Evolutionary conservation across 208 protist species (phyloP), one percentile per base, ranked within the genome.

Genomic region (Trypanosoma brucei): DNA sequence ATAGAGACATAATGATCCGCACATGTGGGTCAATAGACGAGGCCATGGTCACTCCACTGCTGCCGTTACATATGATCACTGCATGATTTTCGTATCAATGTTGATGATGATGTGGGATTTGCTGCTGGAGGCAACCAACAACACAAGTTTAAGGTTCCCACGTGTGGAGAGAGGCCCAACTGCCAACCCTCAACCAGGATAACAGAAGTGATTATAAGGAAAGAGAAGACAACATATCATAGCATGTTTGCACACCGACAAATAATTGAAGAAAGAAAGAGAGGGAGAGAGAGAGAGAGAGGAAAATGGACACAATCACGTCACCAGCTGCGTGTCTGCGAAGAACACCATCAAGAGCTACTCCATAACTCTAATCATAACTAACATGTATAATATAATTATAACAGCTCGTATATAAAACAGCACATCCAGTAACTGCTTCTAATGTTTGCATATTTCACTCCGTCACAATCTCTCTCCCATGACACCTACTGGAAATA

Each of bases 41-140:
- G 45, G 3, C 72, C 76, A 44, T 76, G 75, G 2, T 22, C 64
- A 67, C 22, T 68, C 59, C 9, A 72, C 54, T 33, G 63, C 59
- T 40, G 63, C 59, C 1, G 83, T 54, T 1, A 65, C 40, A 68
- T 84, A 95, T 37, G 75, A 84, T 39, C 84, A 76, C 35, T 86
- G 40, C 2, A 83, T 62, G 1, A 66, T 81, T 30, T 74, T 76
- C 11, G 63, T 71, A 39, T 81, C 76, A 4, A 88, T 46, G 60
- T 92, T 78, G 33, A 88, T 39, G 52, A 22, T 22, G 22, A 95
- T 71, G 49, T 68, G 33, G 4, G 75, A 82, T 33, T 76, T 70
- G 2, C 66, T 74, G 31, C 81, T 75, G 8, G 67, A 62, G 11
- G 85, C 70, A 62, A 94, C 58, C 54, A 91, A 94, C 9, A 94